A percentile compares a stretch with the other conserved stretches of the same genome.
Evolutionary conservation across 495 filamentous ascomycete genomes (phyloP).

Genomic region (Neurospora hispaniola): DNA sequence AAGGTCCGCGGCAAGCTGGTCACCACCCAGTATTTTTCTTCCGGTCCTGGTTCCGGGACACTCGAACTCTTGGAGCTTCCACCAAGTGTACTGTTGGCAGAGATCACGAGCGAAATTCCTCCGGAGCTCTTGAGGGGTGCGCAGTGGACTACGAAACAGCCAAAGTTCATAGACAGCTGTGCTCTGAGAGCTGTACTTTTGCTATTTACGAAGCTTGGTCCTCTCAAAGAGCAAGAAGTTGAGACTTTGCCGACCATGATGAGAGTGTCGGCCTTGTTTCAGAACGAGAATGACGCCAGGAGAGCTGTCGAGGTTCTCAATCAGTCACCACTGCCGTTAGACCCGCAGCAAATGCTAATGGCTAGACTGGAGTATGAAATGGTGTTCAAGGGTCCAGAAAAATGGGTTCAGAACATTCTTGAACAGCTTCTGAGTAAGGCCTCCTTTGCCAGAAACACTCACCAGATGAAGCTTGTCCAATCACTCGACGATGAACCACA

Average conservation of each 20-base stretch:
- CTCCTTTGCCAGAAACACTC: neutral
- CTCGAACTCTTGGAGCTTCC: neutral
- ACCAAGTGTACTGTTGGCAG: neutral
- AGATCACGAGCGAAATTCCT: neutral
- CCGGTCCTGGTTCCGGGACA: neutral
- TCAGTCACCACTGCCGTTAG: neutral
- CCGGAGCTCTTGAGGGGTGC: neutral
- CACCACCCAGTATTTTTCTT: neutral
- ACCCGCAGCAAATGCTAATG: neutral
- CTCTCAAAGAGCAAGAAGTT: neutral
- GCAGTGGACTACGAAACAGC: neutral
- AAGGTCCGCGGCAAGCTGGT: neutral
- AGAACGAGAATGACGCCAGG: neutral
- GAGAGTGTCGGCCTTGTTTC: neutral
- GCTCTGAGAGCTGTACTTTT: neutral
- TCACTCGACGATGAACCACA: too few species aligned
- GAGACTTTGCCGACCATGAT: neutral
- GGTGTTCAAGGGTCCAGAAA: neutral
- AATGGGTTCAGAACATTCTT: neutral
- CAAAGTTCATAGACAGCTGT: neutral
- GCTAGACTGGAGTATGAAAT: neutral
- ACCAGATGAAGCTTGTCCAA: neutral
- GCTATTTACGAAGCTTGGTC: neutral
- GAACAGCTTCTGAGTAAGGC: neutral
- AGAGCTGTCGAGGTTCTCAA: neutral